Evolutionary conservation across 331 rosid genomes (phyloP).

Genomic region (Erythrophleum ivorense): DNA sequence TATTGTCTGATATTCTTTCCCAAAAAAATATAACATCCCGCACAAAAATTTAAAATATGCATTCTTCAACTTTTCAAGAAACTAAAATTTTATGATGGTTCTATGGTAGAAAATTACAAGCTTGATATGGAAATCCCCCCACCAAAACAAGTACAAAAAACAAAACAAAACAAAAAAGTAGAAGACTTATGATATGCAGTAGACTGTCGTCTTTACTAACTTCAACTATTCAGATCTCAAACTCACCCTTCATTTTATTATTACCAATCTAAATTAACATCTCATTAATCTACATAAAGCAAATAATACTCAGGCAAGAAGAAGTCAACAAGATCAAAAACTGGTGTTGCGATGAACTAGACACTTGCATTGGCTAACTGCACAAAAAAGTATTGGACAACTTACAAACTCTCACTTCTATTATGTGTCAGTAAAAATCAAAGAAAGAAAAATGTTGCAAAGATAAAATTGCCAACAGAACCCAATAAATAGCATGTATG

Average conservation of each 20-base stretch:
- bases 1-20: no score
- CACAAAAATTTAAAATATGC: no score
- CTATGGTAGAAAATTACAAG: no score
- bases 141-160: no score
- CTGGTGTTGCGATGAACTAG: background rate
- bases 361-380: background rate
- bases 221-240: background rate
- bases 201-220: background rate
- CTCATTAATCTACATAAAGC: background rate
- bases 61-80: no score
- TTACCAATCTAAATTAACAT: background rate
- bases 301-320: background rate
- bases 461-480: slow-evolving; percentile 28
- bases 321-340: background rate
- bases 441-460: background rate
- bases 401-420: background rate
- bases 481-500: background rate
- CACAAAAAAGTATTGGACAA: background rate
- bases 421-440: background rate
- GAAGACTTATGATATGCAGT: background rate
- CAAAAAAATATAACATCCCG: no score
- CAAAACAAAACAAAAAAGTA: no score
- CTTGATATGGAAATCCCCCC: no score
- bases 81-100: no score
- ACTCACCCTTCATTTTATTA: background rate